These are phyloP conservation scores for Tanacetum coccineum DNA, from an alignment of 129 eudicot genomes.

Conservation along the genomic window DNA sequence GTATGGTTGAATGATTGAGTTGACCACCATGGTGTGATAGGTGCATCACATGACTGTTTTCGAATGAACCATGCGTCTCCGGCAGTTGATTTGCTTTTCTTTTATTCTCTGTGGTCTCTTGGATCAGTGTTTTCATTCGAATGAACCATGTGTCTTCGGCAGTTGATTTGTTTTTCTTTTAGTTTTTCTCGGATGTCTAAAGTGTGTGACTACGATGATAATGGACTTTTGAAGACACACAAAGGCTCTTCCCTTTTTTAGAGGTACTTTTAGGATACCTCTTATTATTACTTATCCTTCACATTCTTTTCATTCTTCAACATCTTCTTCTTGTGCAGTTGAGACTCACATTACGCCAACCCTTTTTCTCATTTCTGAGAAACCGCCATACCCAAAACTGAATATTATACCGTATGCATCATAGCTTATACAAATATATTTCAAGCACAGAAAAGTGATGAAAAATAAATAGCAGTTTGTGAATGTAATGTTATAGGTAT, in stretches of 20 bases:
- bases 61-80: not conserved
- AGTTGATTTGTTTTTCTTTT: not conserved
- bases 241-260: slow-evolving; percentile 7
- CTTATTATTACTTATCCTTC: not conserved
- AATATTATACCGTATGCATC: not conserved
- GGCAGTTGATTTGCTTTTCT: not conserved
- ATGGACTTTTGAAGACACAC: slow-evolving; percentile 21
- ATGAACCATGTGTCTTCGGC: slow-evolving; percentile 1
- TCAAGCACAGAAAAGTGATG: not conserved
- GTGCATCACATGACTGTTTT: no score
- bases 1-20: not conserved
- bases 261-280: not conserved
- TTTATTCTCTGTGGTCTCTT: not conserved
- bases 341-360: slow-evolving; percentile 19
- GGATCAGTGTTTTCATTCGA: not conserved
- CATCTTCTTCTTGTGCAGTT: slow-evolving; percentile 29
- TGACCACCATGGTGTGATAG: no score
- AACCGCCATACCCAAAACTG: not conserved
- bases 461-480: slow-evolving; percentile 2
- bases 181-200: not conserved
- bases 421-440: not conserved
- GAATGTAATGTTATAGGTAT: slow-evolving; percentile 2
- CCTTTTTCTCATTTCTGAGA: not conserved
- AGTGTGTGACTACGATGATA: slow-evolving; percentile 12
- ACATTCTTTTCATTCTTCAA: not conserved